A percentile compares a stretch with the other conserved stretches of the same genome.
These are phyloP conservation scores for Fusarium coicis DNA, from an alignment of 2,329 filamentous ascomycete species.

Conservation along the genomic window DNA sequence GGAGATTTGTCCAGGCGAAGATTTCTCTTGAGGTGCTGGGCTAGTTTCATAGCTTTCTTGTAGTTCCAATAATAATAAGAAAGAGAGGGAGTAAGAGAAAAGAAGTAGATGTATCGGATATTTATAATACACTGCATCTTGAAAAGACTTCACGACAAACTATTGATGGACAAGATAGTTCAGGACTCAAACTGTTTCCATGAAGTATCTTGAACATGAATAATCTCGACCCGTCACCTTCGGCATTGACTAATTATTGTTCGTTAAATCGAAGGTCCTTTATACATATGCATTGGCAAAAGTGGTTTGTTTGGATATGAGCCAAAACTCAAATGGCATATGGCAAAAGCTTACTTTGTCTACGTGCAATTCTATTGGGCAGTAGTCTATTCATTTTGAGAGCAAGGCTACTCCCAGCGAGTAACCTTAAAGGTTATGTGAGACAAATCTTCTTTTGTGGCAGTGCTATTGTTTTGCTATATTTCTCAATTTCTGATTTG, in stretches of 20 bases:
- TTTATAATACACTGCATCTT: background rate
- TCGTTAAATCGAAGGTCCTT: background rate
- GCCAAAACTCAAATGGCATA: background rate
- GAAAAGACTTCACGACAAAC: background rate
- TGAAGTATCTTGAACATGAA: background rate
- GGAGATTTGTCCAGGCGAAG: background rate
- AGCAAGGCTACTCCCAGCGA: background rate
- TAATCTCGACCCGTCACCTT: background rate
- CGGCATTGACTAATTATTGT: background rate
- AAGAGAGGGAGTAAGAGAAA: background rate
- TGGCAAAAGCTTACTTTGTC: rapidly evolving
- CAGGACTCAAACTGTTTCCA: background rate
- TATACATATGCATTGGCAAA: too few species aligned
- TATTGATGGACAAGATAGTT: background rate
- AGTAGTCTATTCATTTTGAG: background rate
- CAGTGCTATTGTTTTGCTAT: background rate
- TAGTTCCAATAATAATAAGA: background rate
- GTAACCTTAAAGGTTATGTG: background rate
- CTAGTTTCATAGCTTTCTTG: background rate
- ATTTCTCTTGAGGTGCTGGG: background rate
- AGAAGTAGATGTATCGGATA: background rate
- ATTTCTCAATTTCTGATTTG: background rate
- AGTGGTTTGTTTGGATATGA: rapidly evolving
- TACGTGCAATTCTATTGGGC: background rate
- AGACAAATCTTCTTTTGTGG: background rate